These are phyloP conservation scores for Alternaria infectoria DNA, from an alignment of 2,329 filamentous ascomycete genomes.

Conservation along the genomic window DNA sequence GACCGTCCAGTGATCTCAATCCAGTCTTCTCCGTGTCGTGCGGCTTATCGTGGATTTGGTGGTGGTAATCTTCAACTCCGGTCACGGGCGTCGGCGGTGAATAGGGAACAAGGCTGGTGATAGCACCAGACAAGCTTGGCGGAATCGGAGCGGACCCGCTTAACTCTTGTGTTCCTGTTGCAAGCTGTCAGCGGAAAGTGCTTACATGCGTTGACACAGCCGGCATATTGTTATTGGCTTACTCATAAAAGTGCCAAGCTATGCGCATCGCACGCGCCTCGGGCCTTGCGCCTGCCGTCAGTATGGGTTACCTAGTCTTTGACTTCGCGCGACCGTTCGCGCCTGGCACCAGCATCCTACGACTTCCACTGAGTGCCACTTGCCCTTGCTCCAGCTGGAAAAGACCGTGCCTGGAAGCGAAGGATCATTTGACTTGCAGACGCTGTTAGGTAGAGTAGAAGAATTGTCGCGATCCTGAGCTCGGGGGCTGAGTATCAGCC, in stretches of 20 bases:
- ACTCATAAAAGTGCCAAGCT: not conserved
- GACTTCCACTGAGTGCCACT: not conserved
- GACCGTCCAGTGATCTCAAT: not conserved
- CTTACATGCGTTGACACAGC: not conserved
- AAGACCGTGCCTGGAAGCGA: not conserved
- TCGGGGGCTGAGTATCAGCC: not conserved
- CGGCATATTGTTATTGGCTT: not conserved
- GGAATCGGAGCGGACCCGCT: not conserved
- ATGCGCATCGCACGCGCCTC: not conserved
- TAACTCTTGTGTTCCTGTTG: not conserved
- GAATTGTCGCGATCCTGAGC: not conserved
- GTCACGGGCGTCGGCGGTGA: not conserved
- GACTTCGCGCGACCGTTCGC: not conserved
- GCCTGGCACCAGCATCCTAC: not conserved
- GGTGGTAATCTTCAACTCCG: not conserved
- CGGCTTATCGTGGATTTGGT: not conserved
- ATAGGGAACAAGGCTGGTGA: not conserved
- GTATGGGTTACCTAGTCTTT: not conserved
- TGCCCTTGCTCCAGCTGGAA: not conserved
- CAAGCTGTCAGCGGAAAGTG: not conserved
- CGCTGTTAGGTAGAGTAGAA: not conserved
- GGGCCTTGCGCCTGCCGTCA: not conserved
- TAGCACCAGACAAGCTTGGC: not conserved
- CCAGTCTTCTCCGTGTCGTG: not conserved
- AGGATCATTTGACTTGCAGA: not conserved